Evolutionary conservation across 768 basidiomycete species (phyloP).

Genomic region (Leccinum barrowsii): DNA sequence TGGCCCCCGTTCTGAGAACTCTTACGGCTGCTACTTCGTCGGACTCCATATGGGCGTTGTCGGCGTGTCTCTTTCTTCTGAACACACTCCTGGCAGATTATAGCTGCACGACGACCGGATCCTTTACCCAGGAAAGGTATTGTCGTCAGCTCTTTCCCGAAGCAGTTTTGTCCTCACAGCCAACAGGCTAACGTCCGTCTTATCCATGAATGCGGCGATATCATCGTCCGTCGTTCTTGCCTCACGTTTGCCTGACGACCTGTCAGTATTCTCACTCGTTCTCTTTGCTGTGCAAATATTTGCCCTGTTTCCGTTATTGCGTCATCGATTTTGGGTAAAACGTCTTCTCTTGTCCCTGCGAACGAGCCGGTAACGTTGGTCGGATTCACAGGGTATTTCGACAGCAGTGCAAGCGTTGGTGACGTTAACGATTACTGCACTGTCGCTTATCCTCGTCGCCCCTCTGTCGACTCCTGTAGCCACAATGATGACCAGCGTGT

Average conservation of each 20-base stretch:
- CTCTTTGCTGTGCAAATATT: constrained; percentile 81
- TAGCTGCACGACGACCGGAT: constrained; percentile 44
- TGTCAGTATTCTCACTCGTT: constrained; percentile 86
- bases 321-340: constrained; percentile 66
- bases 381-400: constrained; percentile 43
- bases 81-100: constrained; percentile 86
- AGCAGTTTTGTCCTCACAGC: constrained; percentile 22
- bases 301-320: constrained; percentile 78
- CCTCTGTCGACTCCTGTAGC: constrained; percentile 55
- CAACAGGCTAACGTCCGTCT: constrained; percentile 70
- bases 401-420: constrained; percentile 44
- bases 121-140: constrained; percentile 58
- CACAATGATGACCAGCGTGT: constrained; percentile 46
- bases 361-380: constrained; percentile 8
- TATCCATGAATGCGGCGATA: constrained; percentile 89
- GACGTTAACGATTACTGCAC: constrained; percentile 49
- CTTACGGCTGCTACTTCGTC: constrained; percentile 93
- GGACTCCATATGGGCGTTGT: constrained; percentile 95
- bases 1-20: constrained; percentile 89
- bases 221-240: constrained; percentile 92
- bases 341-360: constrained; percentile 10
- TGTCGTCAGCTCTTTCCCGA: constrained; percentile 22
- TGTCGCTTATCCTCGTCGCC: constrained; percentile 50
- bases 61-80: constrained; percentile 78
- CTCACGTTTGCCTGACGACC: constrained; percentile 78